phyloP scores from a whole-genome alignment of 176 grass and related monocot genomes.

The Avena atlantica region DNA sequence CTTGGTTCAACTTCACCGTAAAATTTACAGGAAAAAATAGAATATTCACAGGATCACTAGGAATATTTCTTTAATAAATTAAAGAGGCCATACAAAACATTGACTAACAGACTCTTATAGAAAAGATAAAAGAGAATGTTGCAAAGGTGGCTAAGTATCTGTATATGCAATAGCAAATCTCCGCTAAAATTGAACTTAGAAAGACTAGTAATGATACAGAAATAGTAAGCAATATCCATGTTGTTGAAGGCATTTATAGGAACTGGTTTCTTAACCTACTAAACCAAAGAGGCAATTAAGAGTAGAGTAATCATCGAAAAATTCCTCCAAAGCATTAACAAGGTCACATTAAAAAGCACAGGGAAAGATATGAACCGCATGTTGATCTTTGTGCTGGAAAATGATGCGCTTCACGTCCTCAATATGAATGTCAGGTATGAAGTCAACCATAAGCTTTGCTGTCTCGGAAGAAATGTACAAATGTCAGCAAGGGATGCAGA shows the following conservation, averaged over 20 bases:
- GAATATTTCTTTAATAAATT: slow-evolving; percentile 4
- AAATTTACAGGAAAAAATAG: not conserved
- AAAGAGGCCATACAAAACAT: slow-evolving; percentile 14
- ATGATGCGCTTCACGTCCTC: slow-evolving; percentile 80
- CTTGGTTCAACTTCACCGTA: slow-evolving; percentile 39
- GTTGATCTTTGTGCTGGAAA: slow-evolving; percentile 73
- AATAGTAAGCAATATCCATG: not conserved
- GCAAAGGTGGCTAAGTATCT: slow-evolving; percentile 21
- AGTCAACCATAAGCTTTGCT: slow-evolving; percentile 89
- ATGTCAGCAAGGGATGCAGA: not conserved
- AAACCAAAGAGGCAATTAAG: slow-evolving; percentile 22
- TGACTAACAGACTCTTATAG: not conserved
- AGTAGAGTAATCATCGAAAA: not conserved
- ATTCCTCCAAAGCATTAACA: slow-evolving; percentile 9
- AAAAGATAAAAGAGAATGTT: not conserved
- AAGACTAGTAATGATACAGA: not conserved
- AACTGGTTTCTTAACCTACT: not conserved
- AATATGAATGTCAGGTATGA: slow-evolving; percentile 79
- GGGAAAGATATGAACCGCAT: slow-evolving; percentile 60
- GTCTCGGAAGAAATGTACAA: slow-evolving; percentile 22
- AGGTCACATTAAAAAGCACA: not conserved
- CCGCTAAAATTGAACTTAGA: slow-evolving; percentile 3
- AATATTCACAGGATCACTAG: not conserved
- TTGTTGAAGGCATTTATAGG: not conserved
- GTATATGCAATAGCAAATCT: not conserved